phyloP scores from a whole-genome alignment of 2,329 filamentous ascomycete genomes.

The Atkinsonella texensis region DNA sequence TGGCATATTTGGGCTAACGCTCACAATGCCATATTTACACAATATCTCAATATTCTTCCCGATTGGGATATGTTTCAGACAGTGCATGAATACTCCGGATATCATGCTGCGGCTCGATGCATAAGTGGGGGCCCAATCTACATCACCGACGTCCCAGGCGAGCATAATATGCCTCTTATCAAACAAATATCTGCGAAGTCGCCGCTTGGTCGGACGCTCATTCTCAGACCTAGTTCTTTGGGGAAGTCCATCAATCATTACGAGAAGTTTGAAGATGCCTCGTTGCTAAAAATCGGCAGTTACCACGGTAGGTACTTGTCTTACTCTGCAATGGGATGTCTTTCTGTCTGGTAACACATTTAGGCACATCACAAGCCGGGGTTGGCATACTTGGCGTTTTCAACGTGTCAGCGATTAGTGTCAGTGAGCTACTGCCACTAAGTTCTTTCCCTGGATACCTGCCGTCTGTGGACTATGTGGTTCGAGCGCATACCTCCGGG shows the following conservation, averaged over 20 bases:
- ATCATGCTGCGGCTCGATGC: conserved; percentile 83
- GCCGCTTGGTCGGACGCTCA: conserved; percentile 59
- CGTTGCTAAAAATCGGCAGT: conserved; percentile 64
- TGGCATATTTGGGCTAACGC: conserved; percentile 97
- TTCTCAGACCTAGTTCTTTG: conserved; percentile 64
- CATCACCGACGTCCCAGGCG: conserved; percentile 79
- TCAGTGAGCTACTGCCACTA: conserved; percentile 60
- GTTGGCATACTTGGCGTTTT: conserved; percentile 74
- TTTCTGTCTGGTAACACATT: not conserved
- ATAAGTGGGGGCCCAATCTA: conserved; percentile 87
- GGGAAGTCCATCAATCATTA: conserved; percentile 67
- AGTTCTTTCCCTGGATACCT: conserved; percentile 61
- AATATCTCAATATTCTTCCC: conserved; percentile 75
- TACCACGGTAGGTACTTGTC: conserved; percentile 48
- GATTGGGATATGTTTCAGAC: conserved; percentile 70
- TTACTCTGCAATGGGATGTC: not conserved
- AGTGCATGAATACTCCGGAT: conserved; percentile 55
- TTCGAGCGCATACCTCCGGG: conserved; percentile 60
- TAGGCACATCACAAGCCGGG: conserved; percentile 47
- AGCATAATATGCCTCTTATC: conserved; percentile 67
- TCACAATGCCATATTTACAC: conserved; percentile 72
- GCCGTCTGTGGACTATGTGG: conserved; percentile 47
- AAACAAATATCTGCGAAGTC: conserved; percentile 70
- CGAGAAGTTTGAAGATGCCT: conserved; percentile 59
- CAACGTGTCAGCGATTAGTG: conserved; percentile 54